Percentiles rank a stretch among this genome's conserved stretches.
Conservation (phyloP, 306 rosid species). For the Acacia confusa region DNA sequence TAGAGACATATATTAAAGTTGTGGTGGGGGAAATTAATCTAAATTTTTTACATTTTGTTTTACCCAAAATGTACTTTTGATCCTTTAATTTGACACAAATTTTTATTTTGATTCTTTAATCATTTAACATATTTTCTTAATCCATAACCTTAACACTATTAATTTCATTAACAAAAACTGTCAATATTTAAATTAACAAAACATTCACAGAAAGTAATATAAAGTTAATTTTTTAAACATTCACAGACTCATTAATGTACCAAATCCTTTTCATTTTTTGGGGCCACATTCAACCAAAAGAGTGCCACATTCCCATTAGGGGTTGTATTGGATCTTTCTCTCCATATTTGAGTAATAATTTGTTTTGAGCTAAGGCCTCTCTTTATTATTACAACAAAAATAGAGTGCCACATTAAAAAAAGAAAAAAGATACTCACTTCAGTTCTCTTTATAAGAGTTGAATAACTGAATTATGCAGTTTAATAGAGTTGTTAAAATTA, state of each 20-base stretch:
- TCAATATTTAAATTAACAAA: too few species aligned
- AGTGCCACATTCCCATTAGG: background rate
- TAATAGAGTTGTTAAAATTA: too few species aligned
- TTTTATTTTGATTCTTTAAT: background rate
- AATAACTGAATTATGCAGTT: too few species aligned
- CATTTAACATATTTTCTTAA: too few species aligned
- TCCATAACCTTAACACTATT: background rate
- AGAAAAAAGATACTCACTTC: too few species aligned
- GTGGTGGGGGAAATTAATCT: background rate
- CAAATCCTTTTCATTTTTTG: background rate
- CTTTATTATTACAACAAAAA: background rate
- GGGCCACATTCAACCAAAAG: background rate
- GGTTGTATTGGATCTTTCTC: background rate
- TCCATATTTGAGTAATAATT: background rate
- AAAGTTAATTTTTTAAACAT: background rate
- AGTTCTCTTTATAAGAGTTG: too few species aligned
- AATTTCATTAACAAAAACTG: background rate
- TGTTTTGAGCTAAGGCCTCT: background rate
- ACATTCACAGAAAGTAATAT: too few species aligned
- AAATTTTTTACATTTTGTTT: too few species aligned
- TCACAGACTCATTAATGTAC: background rate
- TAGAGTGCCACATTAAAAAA: background rate
- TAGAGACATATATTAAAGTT: background rate
- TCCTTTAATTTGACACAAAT: background rate
- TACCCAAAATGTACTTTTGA: too few species aligned